Base-by-base conservation (phyloP, 331 rosid genomes). In the Arachis monticola region DNA sequence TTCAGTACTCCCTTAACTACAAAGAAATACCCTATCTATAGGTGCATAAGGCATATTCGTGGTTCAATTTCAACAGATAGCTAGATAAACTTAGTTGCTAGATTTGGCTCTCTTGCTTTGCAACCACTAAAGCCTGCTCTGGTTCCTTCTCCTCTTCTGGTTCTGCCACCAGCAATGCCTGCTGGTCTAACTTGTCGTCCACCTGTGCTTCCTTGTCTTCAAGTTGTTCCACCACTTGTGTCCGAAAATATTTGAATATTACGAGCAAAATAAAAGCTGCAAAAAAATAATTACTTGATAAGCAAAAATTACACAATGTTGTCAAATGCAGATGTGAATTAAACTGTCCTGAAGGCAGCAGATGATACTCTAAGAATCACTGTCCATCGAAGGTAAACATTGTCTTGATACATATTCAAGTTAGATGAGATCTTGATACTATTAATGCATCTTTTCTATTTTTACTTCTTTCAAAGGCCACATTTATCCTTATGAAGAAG, bases 191-290 rank as follows among this genome's bases (percentile, higher is more conserved):
- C 60, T 84, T 81, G 48, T 77, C 77, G 2, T 2, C 58, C 9
- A 11, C 58, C 14, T 73, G 72, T 64, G 71, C 80, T 66, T 77
- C 83, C 50, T 75, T 79, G 30, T 78, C 86, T 62, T 80, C 89
- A 53, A 69, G 46, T 38, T 75, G 55, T 55, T 85, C 83, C 60
- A 50, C 75, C 35, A 81, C 78, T 70, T 79, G 84, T 77, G 87
- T 89, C 69, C 81, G 89, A 81, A 79, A 85, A 56, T 81, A 84
- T 73, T 80, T 83, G 61, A 90, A 55, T 75, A 90, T 64, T 53
- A 92, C 99, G 58, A 95, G 81, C 81, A 74, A 69, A 65, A 92
- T 76, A 79, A 95, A 95, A 50, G 90, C 97, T 94, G 98, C 83
- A 82, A 78, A 51, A 64, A 51, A 31, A 69, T 52, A 70, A 47